Evolutionary conservation across 2,329 filamentous ascomycete genomes (phyloP).

Genomic region (Fusarium subtropicale): DNA sequence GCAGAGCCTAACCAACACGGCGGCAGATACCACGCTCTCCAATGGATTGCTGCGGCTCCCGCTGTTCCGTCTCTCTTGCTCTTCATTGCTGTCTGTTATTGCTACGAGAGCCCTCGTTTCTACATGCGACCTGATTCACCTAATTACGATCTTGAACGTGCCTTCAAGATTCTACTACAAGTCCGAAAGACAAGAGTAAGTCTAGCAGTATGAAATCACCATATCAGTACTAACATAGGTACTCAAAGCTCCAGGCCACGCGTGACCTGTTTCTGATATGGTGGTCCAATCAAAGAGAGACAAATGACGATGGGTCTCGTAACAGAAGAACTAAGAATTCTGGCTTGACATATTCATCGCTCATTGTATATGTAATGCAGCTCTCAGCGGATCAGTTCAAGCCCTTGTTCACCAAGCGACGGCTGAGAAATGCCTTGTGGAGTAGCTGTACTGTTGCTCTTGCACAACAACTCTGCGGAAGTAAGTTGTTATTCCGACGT

Average conservation of each 20-base stretch:
- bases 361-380: slow-evolving; percentile 7
- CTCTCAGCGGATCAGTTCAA: slow-evolving; percentile 37
- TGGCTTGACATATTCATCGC: slow-evolving; percentile 31
- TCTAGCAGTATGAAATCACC: rapidly evolving
- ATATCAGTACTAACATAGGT: background rate
- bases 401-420: slow-evolving; percentile 22
- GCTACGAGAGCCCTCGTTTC: slow-evolving; percentile 56
- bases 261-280: slow-evolving; percentile 54
- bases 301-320: too few species aligned
- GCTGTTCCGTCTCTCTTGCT: slow-evolving; percentile 52
- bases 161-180: slow-evolving; percentile 50
- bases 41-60: slow-evolving; percentile 53
- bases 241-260: slow-evolving; percentile 51
- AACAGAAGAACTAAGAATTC: background rate
- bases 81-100: slow-evolving; percentile 52
- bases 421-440: slow-evolving; percentile 38
- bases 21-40: slow-evolving; percentile 33
- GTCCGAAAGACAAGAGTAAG: slow-evolving; percentile 49
- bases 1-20: background rate
- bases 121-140: slow-evolving; percentile 52
- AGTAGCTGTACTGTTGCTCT: slow-evolving; percentile 47
- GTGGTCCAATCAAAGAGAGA: slow-evolving; percentile 21
- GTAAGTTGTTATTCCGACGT: background rate
- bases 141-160: slow-evolving; percentile 51
- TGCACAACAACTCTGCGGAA: slow-evolving; percentile 48